A percentile compares a stretch with the other conserved stretches of the same genome.
phyloP scores from a whole-genome alignment of 768 basidiomycete species.

The Boletus patriciae region DNA sequence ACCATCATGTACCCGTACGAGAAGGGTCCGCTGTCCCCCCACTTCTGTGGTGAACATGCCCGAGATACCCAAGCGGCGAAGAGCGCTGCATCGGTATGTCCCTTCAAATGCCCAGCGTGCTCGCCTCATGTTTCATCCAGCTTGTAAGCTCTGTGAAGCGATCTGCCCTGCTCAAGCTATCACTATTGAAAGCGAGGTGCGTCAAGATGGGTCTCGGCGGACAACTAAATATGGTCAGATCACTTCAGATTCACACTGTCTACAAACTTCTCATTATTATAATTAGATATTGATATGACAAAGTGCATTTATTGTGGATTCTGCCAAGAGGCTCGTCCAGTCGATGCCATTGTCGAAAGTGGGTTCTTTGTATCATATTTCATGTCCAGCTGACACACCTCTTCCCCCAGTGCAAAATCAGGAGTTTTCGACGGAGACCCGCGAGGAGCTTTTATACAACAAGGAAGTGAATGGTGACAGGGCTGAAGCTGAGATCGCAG shows the following conservation, averaged over 20 bases:
- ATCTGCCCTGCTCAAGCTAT: slow-evolving; percentile 99
- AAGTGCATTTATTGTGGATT: slow-evolving; percentile 99
- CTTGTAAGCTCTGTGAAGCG: slow-evolving; percentile 98
- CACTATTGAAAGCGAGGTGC: slow-evolving; percentile 97
- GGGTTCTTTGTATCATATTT: slow-evolving; percentile 34
- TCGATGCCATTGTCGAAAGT: slow-evolving; percentile 99
- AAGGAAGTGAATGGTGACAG: slow-evolving; percentile 98
- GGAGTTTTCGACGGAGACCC: slow-evolving; percentile 95
- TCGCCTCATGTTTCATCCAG: slow-evolving; percentile 41
- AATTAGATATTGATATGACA: slow-evolving; percentile 96
- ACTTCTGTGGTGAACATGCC: slow-evolving; percentile 98
- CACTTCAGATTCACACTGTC: neutral
- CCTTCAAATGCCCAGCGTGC: neutral
- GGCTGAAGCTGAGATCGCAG: slow-evolving; percentile 96
- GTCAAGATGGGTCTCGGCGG: slow-evolving; percentile 91
- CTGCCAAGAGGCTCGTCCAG: slow-evolving; percentile 99
- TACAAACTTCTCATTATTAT: neutral
- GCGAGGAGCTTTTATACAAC: slow-evolving; percentile 98
- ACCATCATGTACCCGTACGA: slow-evolving; percentile 99
- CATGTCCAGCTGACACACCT: neutral
- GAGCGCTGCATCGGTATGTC: slow-evolving; percentile 95
- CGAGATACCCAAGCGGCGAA: slow-evolving; percentile 93
- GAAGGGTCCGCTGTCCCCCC: slow-evolving; percentile 95
- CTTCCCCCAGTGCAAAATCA: slow-evolving; percentile 88
- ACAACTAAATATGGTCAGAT: slow-evolving; percentile 93